phyloP scores from a whole-genome alignment of 345 rosid species.

The Lumnitzera racemosa region DNA sequence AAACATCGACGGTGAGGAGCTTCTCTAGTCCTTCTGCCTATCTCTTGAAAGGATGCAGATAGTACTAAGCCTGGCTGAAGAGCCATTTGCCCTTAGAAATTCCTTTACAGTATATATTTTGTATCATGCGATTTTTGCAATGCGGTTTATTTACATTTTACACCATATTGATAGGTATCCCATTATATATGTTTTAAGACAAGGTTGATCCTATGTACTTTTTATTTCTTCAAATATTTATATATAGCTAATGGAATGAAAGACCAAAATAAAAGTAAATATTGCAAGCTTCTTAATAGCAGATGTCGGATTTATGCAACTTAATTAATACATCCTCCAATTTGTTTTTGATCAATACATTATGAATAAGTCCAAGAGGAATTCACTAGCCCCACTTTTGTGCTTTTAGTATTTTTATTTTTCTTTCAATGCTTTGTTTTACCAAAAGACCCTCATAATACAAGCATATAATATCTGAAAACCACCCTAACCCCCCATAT shows the following conservation, averaged over 20 bases:
- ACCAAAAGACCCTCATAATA: no score
- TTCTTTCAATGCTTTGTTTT: no score
- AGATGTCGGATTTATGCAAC: no score
- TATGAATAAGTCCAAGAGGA: no score
- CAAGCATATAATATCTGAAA: no score
- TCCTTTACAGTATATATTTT: slow-evolving; percentile 2
- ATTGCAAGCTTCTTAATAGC: no score
- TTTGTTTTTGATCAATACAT: no score
- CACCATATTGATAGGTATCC: neutral
- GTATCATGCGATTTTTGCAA: slow-evolving; percentile 2
- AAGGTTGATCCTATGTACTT: neutral
- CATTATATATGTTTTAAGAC: neutral
- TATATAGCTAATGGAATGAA: neutral
- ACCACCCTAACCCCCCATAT: no score
- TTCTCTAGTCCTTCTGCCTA: slow-evolving; percentile 71
- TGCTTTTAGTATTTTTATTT: no score
- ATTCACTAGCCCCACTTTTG: no score
- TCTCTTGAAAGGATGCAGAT: slow-evolving; percentile 84
- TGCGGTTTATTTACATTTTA: neutral
- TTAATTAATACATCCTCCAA: no score
- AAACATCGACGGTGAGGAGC: slow-evolving; percentile 25
- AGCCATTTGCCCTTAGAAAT: neutral
- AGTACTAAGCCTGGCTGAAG: slow-evolving; percentile 10
- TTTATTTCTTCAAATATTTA: neutral
- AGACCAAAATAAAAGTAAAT: no score